Conservation (phyloP, 2,329 filamentous ascomycete species). For the Celoporthe dispersa region DNA sequence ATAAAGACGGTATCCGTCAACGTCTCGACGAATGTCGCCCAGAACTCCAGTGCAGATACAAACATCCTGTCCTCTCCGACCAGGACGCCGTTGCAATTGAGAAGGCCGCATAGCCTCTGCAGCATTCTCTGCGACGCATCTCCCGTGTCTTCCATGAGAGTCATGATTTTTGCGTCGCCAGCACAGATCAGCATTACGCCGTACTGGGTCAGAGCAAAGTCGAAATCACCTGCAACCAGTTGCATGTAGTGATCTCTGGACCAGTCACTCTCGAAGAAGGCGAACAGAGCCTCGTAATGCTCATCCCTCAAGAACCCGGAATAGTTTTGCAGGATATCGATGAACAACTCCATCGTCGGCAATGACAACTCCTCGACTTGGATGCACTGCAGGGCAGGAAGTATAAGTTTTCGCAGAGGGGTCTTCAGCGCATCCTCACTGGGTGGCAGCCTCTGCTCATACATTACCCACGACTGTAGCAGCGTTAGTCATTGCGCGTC, state of each 20-base stretch:
- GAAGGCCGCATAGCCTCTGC: constrained; percentile 64
- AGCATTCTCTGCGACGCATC: constrained; percentile 59
- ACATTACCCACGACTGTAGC: constrained; percentile 71
- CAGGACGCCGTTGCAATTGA: constrained; percentile 68
- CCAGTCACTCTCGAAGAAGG: constrained; percentile 66
- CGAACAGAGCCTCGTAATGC: constrained; percentile 61
- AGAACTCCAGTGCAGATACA: constrained; percentile 77
- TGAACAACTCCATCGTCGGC: constrained; percentile 65
- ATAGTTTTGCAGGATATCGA: constrained; percentile 68
- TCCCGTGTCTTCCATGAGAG: constrained; percentile 59
- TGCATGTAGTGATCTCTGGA: constrained; percentile 58
- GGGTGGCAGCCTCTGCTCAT: constrained; percentile 68
- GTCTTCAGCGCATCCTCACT: constrained; percentile 61
- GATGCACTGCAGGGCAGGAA: constrained; percentile 64
- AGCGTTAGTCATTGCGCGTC: constrained; percentile 25
- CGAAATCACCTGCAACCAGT: constrained; percentile 63
- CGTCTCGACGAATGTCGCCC: constrained; percentile 76
- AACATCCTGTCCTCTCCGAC: constrained; percentile 77
- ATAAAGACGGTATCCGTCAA: constrained; percentile 63
- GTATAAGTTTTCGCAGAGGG: constrained; percentile 63
- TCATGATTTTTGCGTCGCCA: constrained; percentile 66
- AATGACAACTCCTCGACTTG: constrained; percentile 62
- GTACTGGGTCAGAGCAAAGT: constrained; percentile 68
- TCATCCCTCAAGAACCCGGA: constrained; percentile 63
- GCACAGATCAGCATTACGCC: constrained; percentile 70